These are phyloP conservation scores for Penicillium lagena DNA, from an alignment of 495 filamentous ascomycete species.

Conservation along the genomic window DNA sequence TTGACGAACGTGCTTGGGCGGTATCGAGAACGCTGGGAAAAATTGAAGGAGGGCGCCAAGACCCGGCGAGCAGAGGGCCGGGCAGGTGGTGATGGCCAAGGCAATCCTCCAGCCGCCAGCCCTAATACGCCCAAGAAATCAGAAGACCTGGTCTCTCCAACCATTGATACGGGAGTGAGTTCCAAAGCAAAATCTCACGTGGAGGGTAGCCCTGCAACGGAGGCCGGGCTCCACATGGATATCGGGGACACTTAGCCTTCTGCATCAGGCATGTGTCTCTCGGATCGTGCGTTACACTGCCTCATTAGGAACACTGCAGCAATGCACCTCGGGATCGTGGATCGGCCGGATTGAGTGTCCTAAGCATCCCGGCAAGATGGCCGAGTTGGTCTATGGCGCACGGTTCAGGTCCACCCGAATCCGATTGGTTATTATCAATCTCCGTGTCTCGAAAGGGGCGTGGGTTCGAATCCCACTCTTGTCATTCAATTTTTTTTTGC, in stretches of 20 bases:
- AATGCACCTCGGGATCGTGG: no score
- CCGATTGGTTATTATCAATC: not conserved
- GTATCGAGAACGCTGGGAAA: slow-evolving; percentile 77
- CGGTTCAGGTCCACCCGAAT: slow-evolving; percentile 22
- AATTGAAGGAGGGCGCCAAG: slow-evolving; percentile 77
- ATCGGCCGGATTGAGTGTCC: no score
- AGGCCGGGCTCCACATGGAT: no score
- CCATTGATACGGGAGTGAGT: no score
- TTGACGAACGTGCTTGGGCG: slow-evolving; percentile 55
- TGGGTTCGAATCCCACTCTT: slow-evolving; percentile 53
- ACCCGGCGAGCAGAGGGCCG: slow-evolving; percentile 32
- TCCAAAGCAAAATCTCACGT: no score
- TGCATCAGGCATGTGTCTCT: no score
- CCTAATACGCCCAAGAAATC: slow-evolving; percentile 1
- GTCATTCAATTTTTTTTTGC: slow-evolving; percentile 15
- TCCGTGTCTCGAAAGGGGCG: slow-evolving; percentile 30
- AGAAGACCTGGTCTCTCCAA: slow-evolving; percentile 4
- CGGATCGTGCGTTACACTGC: no score
- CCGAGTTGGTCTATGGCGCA: slow-evolving; percentile 33
- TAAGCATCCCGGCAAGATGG: slow-evolving; percentile 21
- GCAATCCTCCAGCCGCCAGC: slow-evolving; percentile 1
- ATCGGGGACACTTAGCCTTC: no score
- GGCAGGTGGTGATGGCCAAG: slow-evolving; percentile 7
- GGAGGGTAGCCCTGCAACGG: no score
- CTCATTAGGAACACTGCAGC: no score